Conservation (phyloP, 2,329 filamentous ascomycete genomes). For the Trichophaea hybrida region DNA sequence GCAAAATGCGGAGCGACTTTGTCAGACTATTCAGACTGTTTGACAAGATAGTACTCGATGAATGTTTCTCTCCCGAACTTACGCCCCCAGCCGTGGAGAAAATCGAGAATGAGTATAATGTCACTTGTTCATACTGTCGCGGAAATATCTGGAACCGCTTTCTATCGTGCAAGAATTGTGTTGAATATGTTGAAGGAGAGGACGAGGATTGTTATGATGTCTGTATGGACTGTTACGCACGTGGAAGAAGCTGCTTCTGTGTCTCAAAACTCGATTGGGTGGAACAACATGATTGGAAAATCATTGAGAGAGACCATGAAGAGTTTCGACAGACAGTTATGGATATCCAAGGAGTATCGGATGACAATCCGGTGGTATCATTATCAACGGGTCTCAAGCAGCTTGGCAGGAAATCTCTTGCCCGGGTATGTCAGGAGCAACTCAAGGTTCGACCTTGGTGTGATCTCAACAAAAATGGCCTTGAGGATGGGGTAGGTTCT, state of each 20-base stretch:
- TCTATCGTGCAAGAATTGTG: conserved; percentile 76
- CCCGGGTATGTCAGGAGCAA: conserved; percentile 88
- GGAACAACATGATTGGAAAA: conserved; percentile 79
- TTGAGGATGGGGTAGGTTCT: conserved; percentile 19
- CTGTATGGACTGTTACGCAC: conserved; percentile 97
- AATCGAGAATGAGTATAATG: conserved; percentile 71
- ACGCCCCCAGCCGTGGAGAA: conserved; percentile 56
- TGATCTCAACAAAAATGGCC: conserved; percentile 45
- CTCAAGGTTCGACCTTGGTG: conserved; percentile 59
- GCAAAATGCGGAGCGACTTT: conserved; percentile 64
- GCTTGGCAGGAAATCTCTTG: conserved; percentile 61
- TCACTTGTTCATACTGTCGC: conserved; percentile 90
- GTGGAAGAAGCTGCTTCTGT: conserved; percentile 86
- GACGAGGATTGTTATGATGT: conserved; percentile 84
- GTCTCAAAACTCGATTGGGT: conserved; percentile 77
- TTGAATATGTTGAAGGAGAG: conserved; percentile 48
- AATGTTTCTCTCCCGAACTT: conserved; percentile 58
- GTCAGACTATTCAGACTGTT: conserved; percentile 64
- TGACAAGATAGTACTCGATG: conserved; percentile 64
- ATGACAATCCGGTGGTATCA: conserved; percentile 40
- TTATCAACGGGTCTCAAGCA: conserved; percentile 55
- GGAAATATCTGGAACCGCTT: conserved; percentile 97
- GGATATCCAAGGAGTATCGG: conserved; percentile 46
- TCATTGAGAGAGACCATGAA: conserved; percentile 65
- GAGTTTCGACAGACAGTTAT: conserved; percentile 68